Conservation (phyloP, 176 grass and related monocot genomes). For the Phragmites australis region DNA sequence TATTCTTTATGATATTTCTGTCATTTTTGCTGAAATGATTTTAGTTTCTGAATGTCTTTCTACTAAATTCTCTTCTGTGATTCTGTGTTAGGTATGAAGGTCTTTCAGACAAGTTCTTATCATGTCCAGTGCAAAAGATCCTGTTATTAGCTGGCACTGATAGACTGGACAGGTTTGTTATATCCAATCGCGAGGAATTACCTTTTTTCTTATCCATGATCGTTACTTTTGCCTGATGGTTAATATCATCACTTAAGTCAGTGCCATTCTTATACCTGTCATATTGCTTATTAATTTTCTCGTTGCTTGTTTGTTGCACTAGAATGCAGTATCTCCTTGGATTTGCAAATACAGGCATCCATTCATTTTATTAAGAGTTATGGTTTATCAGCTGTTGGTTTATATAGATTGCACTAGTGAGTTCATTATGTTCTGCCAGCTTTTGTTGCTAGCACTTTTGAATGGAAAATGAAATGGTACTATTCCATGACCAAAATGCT, state of each 20-base stretch:
- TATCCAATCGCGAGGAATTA: conserved; percentile 17
- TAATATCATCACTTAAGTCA: conserved; percentile 10
- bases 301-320: neutral
- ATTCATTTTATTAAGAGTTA: conserved; percentile 1
- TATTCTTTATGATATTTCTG: neutral
- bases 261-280: no score
- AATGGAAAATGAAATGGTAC: conserved; percentile 5
- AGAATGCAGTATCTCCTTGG: neutral
- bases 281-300: no score
- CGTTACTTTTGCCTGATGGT: neutral
- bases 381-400: neutral
- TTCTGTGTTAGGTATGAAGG: conserved; percentile 88
- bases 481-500: neutral
- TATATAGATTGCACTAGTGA: neutral
- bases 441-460: conserved; percentile 6
- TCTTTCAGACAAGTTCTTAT: conserved; percentile 96
- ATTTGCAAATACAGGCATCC: no score
- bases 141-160: conserved; percentile 94
- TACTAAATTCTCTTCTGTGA: neutral
- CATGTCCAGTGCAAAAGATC: conserved; percentile 86
- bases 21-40: conserved; percentile 7
- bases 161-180: conserved; percentile 89
- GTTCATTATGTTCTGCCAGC: neutral
- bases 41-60: neutral
- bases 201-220: conserved; percentile 19